Evolutionary conservation across 2,329 filamentous ascomycete species (phyloP), one percentile per base, ranked within the genome.

Genomic region (Botrytis aclada): DNA sequence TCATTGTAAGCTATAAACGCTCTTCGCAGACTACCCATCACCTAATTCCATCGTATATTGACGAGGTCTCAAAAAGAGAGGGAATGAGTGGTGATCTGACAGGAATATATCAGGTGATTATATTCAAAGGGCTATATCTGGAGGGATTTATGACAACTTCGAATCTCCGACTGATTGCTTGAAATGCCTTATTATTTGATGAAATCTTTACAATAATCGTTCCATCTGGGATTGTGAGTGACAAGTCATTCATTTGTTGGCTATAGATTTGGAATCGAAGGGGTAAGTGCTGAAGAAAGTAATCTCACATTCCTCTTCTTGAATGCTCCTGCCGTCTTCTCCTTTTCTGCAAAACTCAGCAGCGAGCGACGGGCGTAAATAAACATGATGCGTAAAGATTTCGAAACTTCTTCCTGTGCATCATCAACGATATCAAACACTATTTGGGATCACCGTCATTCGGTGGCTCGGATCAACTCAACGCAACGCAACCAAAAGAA

Each of bases 201-300:
- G 7, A 29, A 2, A 0, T n/a, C 1, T 54, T 54, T 54, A 5
- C 5, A 3, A 29, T 7, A n/a, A 7, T 54, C 12, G 4, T n/a
- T 29, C 1, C 5, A 29, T 16, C 10, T 54, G 4, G n/a, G 5
- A 16, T n/a, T 14, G 25, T 8, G 25, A 16, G 25, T 16, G 14
- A 29, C 16, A 4, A 2, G 18, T 56, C 3, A 3, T 29, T 56
- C 9, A 1, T 54, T 14, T 16, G 14, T 6, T 0, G 18, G 0
- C 29, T 18, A 29, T 29, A 3, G 14, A 29, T 56, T 29, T 18
- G 51, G 14, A 16, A 56, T 56, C 18, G 6, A 56, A 56, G 7
- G 1, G n/a, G n/a, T 18, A 56, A 29, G n/a, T 18, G n/a, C 7
- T 29, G 51, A 56, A 16, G 51, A 29, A 32, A 16, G n/a, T 4